Evolutionary conservation across 495 filamentous ascomycete genomes (phyloP), one percentile per base, ranked within the genome.

Genomic region (Trichoderma orchidacearum): DNA sequence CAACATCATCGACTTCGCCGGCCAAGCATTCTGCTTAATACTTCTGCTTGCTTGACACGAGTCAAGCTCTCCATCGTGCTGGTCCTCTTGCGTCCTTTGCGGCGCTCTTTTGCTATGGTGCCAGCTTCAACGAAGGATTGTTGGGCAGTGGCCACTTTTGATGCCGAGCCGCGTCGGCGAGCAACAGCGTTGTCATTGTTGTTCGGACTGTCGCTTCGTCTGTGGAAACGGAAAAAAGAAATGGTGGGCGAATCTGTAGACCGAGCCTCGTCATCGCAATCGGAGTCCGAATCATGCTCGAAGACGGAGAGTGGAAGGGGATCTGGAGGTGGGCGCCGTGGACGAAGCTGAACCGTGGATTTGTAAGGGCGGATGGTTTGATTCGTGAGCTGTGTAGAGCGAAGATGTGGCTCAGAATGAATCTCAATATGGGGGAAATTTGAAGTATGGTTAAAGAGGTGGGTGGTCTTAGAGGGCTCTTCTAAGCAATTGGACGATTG

Each of bases 221-320:
- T 51, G 45, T 57, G 45, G 27, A 57, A 32, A 4, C 48, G 41
- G 30, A 55, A 55, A 23, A 55, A 55, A 5, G 53, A 36, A 6
- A 27, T 18, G 0, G 41, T 23, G 21, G 41, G 41, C 9, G 41
- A 48, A 2, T 25, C 41, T 13, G 41, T 11, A 23, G 30, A n/a
- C 25, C n/a, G 2, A n/a, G 35, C 31, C 15, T 55, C 31, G 29
- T 52, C 15, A 3, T 25, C 45, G 21, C 30, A 17, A n/a, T 57
- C 54, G 11, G 35, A 30, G 38, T 56, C 56, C n/a, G 56, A 51
- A 21, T 57, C 56, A 17, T 57, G 31, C 28, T 57, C 56, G 23
- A 57, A 57, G 45, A 57, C 41, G 8, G 56, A 57, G 17, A 18
- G 6, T 27, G 36, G 35, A n/a, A 27, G 27, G 1, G 54, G 54